Percentiles rank a stretch among this genome's conserved stretches.
Evolutionary conservation across 2,329 filamentous ascomycete species (phyloP).

Genomic region (Colletotrichum theobromicola): DNA sequence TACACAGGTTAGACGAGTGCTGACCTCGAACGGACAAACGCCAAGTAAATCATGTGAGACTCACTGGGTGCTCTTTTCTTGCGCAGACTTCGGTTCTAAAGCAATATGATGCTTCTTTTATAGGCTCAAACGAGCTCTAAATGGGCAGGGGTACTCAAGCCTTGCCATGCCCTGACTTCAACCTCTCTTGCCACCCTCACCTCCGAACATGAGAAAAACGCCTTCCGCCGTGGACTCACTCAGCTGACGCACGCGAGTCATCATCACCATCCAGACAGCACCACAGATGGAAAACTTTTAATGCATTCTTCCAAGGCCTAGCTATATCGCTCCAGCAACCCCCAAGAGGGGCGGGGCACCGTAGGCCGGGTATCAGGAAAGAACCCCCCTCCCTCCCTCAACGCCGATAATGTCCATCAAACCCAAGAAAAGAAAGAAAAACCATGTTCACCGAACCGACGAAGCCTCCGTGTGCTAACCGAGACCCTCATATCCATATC

Average conservation of each 20-base stretch:
- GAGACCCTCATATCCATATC: not conserved
- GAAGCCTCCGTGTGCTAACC: not conserved
- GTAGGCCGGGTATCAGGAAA: constrained; percentile 11
- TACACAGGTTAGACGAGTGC: too few relatives aligned
- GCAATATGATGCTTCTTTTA: not conserved
- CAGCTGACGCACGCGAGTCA: not conserved
- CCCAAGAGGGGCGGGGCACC: not conserved
- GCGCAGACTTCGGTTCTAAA: not conserved
- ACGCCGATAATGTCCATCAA: not conserved
- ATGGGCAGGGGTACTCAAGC: not conserved
- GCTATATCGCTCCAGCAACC: not conserved
- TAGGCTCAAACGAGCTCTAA: fast-evolving
- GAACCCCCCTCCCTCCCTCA: not conserved
- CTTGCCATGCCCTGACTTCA: not conserved
- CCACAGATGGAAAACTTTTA: not conserved
- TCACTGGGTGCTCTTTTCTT: too few relatives aligned
- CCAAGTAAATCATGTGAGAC: too few relatives aligned
- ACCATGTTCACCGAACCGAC: not conserved
- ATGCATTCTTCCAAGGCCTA: constrained; percentile 1
- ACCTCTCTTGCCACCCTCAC: not conserved
- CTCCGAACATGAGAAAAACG: not conserved
- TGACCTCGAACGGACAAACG: too few relatives aligned
- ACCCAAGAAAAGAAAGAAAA: not conserved
- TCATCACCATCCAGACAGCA: not conserved
- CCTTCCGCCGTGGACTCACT: too few relatives aligned